Percentiles rank a stretch among this genome's conserved stretches.
These are phyloP conservation scores for Hypoxylon crocopeplum DNA, from an alignment of 495 filamentous ascomycete genomes.

Conservation along the genomic window DNA sequence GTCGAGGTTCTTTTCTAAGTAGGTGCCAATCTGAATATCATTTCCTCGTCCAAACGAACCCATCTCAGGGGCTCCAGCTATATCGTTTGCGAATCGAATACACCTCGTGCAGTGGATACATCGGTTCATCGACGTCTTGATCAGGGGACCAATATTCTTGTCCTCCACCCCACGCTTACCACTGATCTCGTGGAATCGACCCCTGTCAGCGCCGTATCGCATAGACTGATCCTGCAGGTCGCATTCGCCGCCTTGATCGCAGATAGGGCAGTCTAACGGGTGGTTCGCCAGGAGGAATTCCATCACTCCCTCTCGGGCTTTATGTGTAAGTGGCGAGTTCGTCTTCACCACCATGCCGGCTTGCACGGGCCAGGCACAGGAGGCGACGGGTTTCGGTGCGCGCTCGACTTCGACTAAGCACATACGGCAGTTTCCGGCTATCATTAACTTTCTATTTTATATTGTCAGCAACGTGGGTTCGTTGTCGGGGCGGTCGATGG, in stretches of 20 bases:
- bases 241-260: conserved; percentile 98
- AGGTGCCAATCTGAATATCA: conserved; percentile 97
- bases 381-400: conserved; percentile 94
- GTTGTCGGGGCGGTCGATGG: conserved; percentile 22
- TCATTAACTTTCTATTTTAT: conserved; percentile 83
- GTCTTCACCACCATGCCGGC: conserved; percentile 99
- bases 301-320: conserved; percentile 98
- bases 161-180: conserved; percentile 98
- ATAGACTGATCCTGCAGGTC: conserved; percentile 99
- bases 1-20: conserved; percentile 89
- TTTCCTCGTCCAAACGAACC: conserved; percentile 95
- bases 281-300: conserved; percentile 98
- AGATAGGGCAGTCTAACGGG: conserved; percentile 96
- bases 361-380: conserved; percentile 98
- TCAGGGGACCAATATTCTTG: conserved; percentile 97
- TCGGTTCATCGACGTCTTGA: conserved; percentile 99
- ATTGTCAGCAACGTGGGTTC: conserved; percentile 40
- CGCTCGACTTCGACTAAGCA: conserved; percentile 97
- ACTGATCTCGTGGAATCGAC: conserved; percentile 91
- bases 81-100: conserved; percentile 95
- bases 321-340: conserved; percentile 92
- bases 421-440: conserved; percentile 99
- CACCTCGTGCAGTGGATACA: conserved; percentile 99
- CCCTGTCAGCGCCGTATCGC: conserved; percentile 95
- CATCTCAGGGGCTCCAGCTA: conserved; percentile 93